Conservation (phyloP, 345 rosid genomes). For the Capsella bursapastoris region DNA sequence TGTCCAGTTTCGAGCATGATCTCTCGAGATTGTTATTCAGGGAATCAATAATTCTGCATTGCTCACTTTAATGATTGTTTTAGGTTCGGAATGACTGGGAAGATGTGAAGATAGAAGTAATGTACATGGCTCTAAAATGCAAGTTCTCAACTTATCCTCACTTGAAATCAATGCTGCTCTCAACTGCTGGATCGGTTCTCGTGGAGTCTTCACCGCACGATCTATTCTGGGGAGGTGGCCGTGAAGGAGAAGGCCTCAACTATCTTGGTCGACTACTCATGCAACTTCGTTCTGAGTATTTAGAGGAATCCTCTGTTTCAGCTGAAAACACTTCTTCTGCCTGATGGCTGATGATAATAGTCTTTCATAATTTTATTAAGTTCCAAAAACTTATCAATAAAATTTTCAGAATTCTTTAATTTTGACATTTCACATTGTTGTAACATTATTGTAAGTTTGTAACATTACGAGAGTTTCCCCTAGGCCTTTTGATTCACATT, state of each 20-base stretch:
- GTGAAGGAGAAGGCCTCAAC: constrained; percentile 94
- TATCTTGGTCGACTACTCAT: constrained; percentile 86
- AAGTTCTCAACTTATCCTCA: constrained; percentile 90
- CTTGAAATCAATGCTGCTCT: constrained; percentile 73
- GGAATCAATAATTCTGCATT: background rate
- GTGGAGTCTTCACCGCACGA: constrained; percentile 96
- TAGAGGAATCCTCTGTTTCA: constrained; percentile 59
- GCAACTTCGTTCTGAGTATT: constrained; percentile 87
- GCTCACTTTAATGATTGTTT: background rate
- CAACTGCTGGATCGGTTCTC: constrained; percentile 77
- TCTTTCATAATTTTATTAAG: constrained; percentile 6
- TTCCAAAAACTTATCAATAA: background rate
- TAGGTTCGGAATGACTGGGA: constrained; percentile 93
- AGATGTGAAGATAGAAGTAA: constrained; percentile 69
- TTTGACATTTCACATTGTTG: constrained; percentile 18
- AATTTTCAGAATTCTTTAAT: constrained; percentile 5
- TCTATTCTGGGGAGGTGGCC: constrained; percentile 96
- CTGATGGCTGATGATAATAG: background rate
- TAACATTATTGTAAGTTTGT: constrained; percentile 30
- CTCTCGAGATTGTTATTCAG: background rate
- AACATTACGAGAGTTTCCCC: background rate
- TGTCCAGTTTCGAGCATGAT: constrained; percentile 15
- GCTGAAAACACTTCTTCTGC: constrained; percentile 44
- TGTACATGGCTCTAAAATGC: constrained; percentile 80
- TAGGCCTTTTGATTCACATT: background rate